Conservation (phyloP, 2,329 filamentous ascomycete genomes). For the Calonectria leucothoes region DNA sequence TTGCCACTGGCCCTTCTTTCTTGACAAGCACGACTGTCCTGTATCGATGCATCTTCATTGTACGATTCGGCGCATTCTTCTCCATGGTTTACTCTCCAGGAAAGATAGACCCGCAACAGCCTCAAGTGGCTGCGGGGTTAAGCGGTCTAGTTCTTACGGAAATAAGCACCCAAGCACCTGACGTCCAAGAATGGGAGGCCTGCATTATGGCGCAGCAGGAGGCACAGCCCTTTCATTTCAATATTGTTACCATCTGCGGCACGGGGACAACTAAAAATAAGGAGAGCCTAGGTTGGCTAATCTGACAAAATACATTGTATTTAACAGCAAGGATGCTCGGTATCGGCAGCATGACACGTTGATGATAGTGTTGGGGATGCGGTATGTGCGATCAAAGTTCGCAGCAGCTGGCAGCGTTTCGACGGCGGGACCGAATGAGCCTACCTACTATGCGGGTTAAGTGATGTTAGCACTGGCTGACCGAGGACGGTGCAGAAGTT, state of each 20-base stretch:
- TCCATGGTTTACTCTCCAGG: background rate
- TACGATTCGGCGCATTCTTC: background rate
- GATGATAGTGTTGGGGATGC: too few species aligned
- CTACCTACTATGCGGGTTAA: too few species aligned
- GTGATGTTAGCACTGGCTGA: too few species aligned
- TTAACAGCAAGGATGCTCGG: background rate
- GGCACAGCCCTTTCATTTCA: background rate
- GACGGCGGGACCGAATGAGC: too few species aligned
- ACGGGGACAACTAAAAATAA: background rate
- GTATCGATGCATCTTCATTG: background rate
- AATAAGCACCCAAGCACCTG: background rate
- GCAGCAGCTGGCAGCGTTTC: too few species aligned
- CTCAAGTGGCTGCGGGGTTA: background rate
- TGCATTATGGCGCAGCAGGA: background rate
- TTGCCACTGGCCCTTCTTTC: background rate
- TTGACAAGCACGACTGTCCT: background rate
- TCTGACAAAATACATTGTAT: background rate
- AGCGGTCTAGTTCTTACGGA: background rate
- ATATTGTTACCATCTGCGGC: background rate
- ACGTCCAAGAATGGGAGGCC: background rate
- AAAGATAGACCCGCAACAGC: background rate
- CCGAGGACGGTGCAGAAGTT: too few species aligned
- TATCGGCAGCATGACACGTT: too few species aligned
- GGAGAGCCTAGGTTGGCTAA: background rate
- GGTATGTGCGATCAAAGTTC: too few species aligned